Base-by-base conservation (phyloP, 73 alveolate species). In the Paramecium sexaurelia region DNA sequence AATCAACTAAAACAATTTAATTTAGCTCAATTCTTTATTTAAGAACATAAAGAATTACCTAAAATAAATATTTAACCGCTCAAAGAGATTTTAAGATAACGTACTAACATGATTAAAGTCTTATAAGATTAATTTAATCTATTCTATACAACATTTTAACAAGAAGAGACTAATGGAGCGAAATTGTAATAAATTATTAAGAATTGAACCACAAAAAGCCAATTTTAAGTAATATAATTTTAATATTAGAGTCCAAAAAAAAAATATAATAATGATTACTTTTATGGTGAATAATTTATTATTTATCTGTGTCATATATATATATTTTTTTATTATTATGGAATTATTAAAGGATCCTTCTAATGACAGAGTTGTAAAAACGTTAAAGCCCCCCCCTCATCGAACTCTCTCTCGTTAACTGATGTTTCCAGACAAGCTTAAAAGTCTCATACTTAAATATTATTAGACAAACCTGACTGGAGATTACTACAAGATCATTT, bases 391-490 rank as follows among this genome's bases (percentile, higher is more conserved):
- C n/a, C 93, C 93, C 6, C 93, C 93, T 57, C 93, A 85, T 85
- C 57, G 41, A n/a, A 87, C 93, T 55, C 87, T 85, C 32, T 55
- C 86, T 24, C 19, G 57, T 39, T 56, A 85, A 29, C 55, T 85
- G 3, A 85, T 85, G 93, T 85, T 29, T 69, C 85, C 85, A 69
- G 85, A 69, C 1, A 27, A 35, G 13, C 6, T 69, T 2, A 69
- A 69, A 37, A 69, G 85, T 69, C 27, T 6, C 10, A 15, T 2
- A 19, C 26, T 27, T 85, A 5, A 27, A 10, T 37, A 39, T 37
- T 17, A 22, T 24, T 43, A 88, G 91, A 69, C 43, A 88, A 88
- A 27, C 99, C 99, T 2, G 98, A 97, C 91, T 97, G 99, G 98
- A 93, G 84, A 73, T 78, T 87, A 15, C 89, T 97, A 73, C 92